Evolutionary conservation across 1,139 yeast genomes (phyloP), one percentile per base, ranked within the genome.

Genomic region (Lodderomyces parapsilosis): DNA sequence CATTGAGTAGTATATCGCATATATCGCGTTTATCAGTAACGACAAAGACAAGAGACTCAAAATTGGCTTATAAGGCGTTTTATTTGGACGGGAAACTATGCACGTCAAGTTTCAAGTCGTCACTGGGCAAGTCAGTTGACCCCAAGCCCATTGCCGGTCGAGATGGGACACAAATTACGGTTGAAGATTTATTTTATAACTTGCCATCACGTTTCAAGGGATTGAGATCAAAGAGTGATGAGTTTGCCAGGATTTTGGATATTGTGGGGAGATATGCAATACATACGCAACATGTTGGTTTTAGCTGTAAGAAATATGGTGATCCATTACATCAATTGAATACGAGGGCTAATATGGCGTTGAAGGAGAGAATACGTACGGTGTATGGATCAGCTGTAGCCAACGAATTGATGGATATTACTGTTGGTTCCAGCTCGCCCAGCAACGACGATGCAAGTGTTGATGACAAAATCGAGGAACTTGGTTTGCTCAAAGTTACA

Each of bases 121-220:
- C 62, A 1, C 23, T 19, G 8, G 18, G 18, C 10, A 40, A 30
- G 2, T 30, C 20, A 14, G 42, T 58, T 7, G 79, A 74, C 0
- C 88, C 94, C 0, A 77, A 77, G 49, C 90, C 96, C 0, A 74
- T 80, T 1, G 99, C 99, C 0, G 98, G 98, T 0, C 83, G 79
- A 48, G 76, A 74, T 38, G 99, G 99, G 0, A 93, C 99, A 0
- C 90, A 84, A 48, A 78, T 94, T 33, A 65, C 77, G 0, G 96
- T 90, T 5, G 97, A 90, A 58, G 96, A 93, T 58, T 68, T 94
- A 46, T 94, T 94, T 57, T 94, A 85, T 64, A 94, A 93, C 57
- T 79, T 86, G 22, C 96, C 96, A 0, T 79, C 96, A 0, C 74
- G 99, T 43, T 62, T 84, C 32, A 71, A 84, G 40, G 78, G 95